A percentile compares a stretch with the other conserved stretches of the same genome.
Conservation (phyloP, 2,329 filamentous ascomycete species). For the Chaetomiaceae sp. region DNA sequence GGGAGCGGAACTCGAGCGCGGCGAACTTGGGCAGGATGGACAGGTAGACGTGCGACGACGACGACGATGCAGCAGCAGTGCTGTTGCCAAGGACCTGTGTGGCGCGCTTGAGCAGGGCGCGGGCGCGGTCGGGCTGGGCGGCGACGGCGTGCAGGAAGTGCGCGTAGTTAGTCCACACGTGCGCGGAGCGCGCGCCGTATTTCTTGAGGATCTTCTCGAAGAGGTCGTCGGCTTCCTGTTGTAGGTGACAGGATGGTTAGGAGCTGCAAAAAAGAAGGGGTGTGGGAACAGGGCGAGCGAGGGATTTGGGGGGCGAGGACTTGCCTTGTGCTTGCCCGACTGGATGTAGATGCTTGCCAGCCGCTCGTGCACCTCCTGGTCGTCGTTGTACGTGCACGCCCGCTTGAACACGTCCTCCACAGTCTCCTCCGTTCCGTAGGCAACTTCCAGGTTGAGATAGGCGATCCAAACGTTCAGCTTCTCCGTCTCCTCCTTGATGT, state of each 20-base stretch:
- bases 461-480: slow-evolving; percentile 96
- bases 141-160: slow-evolving; percentile 78
- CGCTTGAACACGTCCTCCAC: slow-evolving; percentile 84
- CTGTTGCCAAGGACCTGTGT: slow-evolving; percentile 64
- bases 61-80: too few relatives aligned
- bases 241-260: too few relatives aligned
- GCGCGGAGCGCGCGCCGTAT: slow-evolving; percentile 71
- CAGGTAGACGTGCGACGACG: slow-evolving; percentile 51
- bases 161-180: slow-evolving; percentile 91
- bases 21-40: slow-evolving; percentile 82
- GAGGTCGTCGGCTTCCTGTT: slow-evolving; percentile 79
- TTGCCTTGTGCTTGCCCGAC: slow-evolving; percentile 75
- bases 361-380: slow-evolving; percentile 81
- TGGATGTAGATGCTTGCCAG: slow-evolving; percentile 93
- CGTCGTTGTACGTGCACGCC: slow-evolving; percentile 89
- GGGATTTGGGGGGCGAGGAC: slow-evolving; percentile 25
- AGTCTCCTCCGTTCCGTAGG: slow-evolving; percentile 76
- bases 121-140: slow-evolving; percentile 64
- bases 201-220: slow-evolving; percentile 87
- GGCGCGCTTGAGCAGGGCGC: slow-evolving; percentile 73
- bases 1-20: slow-evolving; percentile 81
- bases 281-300: slow-evolving; percentile 4
- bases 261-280: neutral
- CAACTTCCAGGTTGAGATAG: slow-evolving; percentile 87
- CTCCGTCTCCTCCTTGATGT: slow-evolving; percentile 82